Evolutionary conservation across 192 early-diverging fungal genomes (phyloP), one percentile per base, ranked within the genome.

Genomic region (Coemansia sp.): DNA sequence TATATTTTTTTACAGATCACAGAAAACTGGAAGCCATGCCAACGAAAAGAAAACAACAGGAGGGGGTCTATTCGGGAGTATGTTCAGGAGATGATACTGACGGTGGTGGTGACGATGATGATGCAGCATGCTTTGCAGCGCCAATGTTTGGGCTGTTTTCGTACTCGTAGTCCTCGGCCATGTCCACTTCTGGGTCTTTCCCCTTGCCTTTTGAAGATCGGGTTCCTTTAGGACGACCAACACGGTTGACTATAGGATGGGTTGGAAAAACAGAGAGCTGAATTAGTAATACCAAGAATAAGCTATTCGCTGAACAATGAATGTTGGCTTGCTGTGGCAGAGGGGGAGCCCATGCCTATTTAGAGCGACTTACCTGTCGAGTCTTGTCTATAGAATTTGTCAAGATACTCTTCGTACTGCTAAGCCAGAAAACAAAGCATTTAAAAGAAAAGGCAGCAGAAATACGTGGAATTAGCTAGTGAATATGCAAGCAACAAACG

Each of bases 201-300:
- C 56, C 64, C 23, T 50, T 74, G 26, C 49, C 15, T 44, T 55
- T 74, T 7, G 60, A 50, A 13, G 58, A 48, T 29, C 35, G 41
- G n/a, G 64, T 56, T 14, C 72, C 72, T 34, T 64, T 68, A 46
- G 72, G 72, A 3, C 72, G 65, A 18, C 72, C 72, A 25, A 76
- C 72, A n/a, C 72, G 66, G 18, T 69, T 69, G 1, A 76, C 72
- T 70, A 70, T n/a, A 52, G 10, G 3, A 38, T 6, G n/a, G n/a
- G n/a, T n/a, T n/a, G n/a, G n/a, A n/a, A n/a, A n/a, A n/a, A n/a
- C n/a, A n/a, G n/a, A n/a, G n/a, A n/a, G n/a, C n/a, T n/a, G n/a
- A n/a, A n/a, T n/a, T n/a, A n/a, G n/a, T n/a, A n/a, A n/a, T n/a
- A n/a, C n/a, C n/a, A n/a, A n/a, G n/a, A n/a, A n/a, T n/a, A n/a